These are phyloP conservation scores for Trametes coccinea DNA, from an alignment of 768 basidiomycete genomes.

Conservation along the genomic window DNA sequence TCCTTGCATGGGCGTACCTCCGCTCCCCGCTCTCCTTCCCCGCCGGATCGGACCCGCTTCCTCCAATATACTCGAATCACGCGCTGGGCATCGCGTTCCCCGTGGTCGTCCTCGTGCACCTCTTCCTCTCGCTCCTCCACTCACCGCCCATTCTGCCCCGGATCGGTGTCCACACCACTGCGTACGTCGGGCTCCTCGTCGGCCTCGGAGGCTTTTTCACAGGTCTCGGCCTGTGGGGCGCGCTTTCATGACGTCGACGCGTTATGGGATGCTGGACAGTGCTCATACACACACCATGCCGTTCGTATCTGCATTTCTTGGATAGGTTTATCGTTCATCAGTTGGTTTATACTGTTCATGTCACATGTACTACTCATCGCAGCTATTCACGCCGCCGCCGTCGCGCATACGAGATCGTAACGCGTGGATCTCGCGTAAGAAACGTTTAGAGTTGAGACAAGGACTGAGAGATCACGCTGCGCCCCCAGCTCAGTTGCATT, in stretches of 20 bases:
- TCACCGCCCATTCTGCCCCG: slow-evolving; percentile 66
- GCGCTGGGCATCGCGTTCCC: slow-evolving; percentile 34
- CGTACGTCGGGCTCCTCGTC: slow-evolving; percentile 67
- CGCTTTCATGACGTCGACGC: slow-evolving; percentile 42
- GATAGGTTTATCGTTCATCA: not conserved
- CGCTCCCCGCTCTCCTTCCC: slow-evolving; percentile 46
- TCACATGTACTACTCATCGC: not conserved
- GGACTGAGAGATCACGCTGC: too few relatives aligned
- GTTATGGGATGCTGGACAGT: too few relatives aligned
- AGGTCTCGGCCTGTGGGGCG: slow-evolving; percentile 74
- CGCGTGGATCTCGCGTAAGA: slow-evolving; percentile 7
- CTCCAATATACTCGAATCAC: slow-evolving; percentile 20
- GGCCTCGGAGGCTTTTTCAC: slow-evolving; percentile 71
- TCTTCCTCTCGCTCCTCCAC: slow-evolving; percentile 60
- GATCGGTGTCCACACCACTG: slow-evolving; percentile 75
- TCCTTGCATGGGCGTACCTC: slow-evolving; percentile 63
- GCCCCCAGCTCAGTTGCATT: too few relatives aligned
- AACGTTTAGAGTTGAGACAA: slow-evolving; percentile 1
- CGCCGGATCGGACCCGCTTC: slow-evolving; percentile 14
- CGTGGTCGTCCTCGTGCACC: slow-evolving; percentile 39
- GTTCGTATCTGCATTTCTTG: not conserved
- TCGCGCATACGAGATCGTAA: too few relatives aligned
- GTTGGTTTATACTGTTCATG: not conserved
- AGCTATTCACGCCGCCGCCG: not conserved
- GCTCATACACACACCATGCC: too few relatives aligned